These are phyloP conservation scores for Pythium biforme DNA, from an alignment of 352 stramenopile genomes.

Conservation along the genomic window DNA sequence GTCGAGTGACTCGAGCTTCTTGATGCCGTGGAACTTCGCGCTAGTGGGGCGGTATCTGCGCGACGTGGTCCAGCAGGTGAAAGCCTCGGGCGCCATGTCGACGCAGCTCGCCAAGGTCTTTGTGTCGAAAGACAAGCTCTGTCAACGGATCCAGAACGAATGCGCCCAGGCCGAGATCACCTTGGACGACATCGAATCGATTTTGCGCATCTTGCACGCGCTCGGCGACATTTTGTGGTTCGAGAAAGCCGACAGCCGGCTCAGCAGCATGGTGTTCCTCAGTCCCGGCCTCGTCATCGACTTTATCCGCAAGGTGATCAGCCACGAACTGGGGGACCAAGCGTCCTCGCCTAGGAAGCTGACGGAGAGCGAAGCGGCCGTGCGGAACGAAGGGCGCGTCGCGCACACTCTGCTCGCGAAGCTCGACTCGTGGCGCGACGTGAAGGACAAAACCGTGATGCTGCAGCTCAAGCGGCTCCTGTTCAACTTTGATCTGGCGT, in stretches of 20 bases:
- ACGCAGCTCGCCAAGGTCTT: not conserved
- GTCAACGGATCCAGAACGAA: not conserved
- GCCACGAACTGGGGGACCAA: no score
- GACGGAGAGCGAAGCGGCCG: not conserved
- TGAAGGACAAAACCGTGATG: slow-evolving; percentile 1
- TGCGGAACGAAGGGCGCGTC: slow-evolving; percentile 10
- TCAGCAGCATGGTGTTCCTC: slow-evolving; percentile 4
- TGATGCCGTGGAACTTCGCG: slow-evolving; percentile 5
- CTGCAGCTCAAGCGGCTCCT: slow-evolving; percentile 17
- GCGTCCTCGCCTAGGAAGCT: no score
- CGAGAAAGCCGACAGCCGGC: not conserved
- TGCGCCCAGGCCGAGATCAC: not conserved
- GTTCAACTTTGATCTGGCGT: slow-evolving; percentile 21
- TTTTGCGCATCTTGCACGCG: slow-evolving; percentile 16
- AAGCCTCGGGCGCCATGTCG: not conserved
- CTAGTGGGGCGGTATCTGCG: not conserved
- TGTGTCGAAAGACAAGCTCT: not conserved
- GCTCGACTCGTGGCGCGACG: slow-evolving; percentile 11
- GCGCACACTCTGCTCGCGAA: not conserved
- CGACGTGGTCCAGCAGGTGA: not conserved
- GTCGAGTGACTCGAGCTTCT: not conserved
- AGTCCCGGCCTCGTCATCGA: slow-evolving; percentile 14
- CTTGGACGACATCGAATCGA: not conserved
- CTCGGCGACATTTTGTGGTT: slow-evolving; percentile 25
- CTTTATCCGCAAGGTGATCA: slow-evolving; percentile 20